These are phyloP conservation scores for Neohortaea acidophila DNA, from an alignment of 495 filamentous ascomycete species.

Conservation along the genomic window DNA sequence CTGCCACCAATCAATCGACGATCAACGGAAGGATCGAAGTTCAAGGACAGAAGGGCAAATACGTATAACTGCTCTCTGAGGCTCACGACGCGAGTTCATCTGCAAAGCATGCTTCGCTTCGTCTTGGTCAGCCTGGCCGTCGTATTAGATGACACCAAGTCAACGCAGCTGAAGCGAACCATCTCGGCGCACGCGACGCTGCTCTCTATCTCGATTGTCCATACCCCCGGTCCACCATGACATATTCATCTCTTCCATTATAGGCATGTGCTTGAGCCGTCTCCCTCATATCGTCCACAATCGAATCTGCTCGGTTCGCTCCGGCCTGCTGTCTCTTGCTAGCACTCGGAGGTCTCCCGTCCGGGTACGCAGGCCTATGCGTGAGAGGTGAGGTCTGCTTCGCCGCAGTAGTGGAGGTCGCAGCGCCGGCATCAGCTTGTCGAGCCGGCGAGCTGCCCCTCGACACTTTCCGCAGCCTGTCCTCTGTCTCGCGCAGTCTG, in stretches of 20 bases:
- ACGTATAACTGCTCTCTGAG: no score
- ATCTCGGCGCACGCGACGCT: no score
- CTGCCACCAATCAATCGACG: no score
- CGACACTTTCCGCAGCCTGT: constrained; percentile 44
- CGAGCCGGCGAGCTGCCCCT: constrained; percentile 8
- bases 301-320: constrained; percentile 5
- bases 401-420: not conserved
- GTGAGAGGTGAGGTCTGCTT: constrained; percentile 3
- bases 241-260: constrained; percentile 15
- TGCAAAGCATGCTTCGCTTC: no score
- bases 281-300: constrained; percentile 13
- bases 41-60: no score
- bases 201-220: no score
- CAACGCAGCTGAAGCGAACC: no score
- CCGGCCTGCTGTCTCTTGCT: not conserved
- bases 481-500: constrained; percentile 69
- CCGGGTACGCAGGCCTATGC: constrained; percentile 2
- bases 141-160: no score
- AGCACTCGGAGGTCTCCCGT: constrained; percentile 3
- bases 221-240: constrained; percentile 17
- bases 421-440: constrained; percentile 1
- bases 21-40: no score
- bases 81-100: no score
- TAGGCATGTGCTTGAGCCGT: constrained; percentile 11
- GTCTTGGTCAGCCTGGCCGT: no score